Conservation (phyloP, 371 early-diverging fungal species). For the Chytridiales sp. region DNA sequence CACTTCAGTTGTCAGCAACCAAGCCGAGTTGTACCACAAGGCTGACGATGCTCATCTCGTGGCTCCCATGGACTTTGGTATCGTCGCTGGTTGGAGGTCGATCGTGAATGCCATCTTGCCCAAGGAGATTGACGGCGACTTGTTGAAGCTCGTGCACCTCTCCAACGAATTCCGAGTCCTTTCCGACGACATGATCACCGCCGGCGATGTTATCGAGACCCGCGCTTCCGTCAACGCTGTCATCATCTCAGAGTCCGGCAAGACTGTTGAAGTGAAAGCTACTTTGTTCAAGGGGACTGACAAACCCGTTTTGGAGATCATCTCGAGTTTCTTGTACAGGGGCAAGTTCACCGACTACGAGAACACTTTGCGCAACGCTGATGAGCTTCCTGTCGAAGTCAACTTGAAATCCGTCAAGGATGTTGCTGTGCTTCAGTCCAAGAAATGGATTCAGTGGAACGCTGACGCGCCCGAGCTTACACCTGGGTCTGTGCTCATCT, state of each 20-base stretch:
- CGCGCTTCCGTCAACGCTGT: constrained; percentile 68
- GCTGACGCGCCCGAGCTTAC: constrained; percentile 64
- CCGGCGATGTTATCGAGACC: constrained; percentile 84
- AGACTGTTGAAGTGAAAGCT: constrained; percentile 88
- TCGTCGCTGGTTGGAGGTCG: constrained; percentile 92
- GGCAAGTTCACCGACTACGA: constrained; percentile 81
- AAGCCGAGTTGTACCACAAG: constrained; percentile 80
- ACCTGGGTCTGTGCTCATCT: constrained; percentile 73
- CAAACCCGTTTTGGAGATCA: constrained; percentile 72
- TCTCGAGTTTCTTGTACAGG: constrained; percentile 88
- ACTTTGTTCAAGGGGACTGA: constrained; percentile 50
- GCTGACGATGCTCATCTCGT: constrained; percentile 6
- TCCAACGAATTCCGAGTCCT: constrained; percentile 91
- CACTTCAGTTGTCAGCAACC: constrained; percentile 87
- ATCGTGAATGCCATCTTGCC: constrained; percentile 93
- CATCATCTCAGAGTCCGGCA: constrained; percentile 83
- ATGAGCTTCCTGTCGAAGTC: constrained; percentile 81
- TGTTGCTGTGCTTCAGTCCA: constrained; percentile 84
- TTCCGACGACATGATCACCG: constrained; percentile 75
- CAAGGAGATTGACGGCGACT: constrained; percentile 90
- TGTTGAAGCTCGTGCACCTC: constrained; percentile 89
- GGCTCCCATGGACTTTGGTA: constrained; percentile 94
- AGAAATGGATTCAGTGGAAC: constrained; percentile 84
- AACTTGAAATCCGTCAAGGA: constrained; percentile 74
- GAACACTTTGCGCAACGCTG: constrained; percentile 79